Evolutionary conservation across 148 eudicot genomes (phyloP), one percentile per base, ranked within the genome.

Genomic region (Pharnaceum exiguum): DNA sequence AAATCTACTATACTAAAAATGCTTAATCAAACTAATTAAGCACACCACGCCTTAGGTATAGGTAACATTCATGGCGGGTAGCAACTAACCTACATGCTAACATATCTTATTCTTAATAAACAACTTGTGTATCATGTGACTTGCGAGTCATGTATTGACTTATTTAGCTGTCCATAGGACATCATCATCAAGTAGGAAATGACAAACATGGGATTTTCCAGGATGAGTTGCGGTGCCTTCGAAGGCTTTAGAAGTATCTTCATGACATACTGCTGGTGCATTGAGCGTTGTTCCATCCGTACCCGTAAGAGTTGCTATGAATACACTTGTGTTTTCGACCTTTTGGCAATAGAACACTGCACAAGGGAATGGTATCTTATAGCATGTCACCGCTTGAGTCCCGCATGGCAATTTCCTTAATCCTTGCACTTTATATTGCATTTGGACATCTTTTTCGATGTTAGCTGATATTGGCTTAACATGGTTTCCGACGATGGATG

Each of bases 11-110:
- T 45, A 2, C 15, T 45, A n/a, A n/a, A n/a, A n/a, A n/a, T n/a
- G n/a, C n/a, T n/a, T n/a, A n/a, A n/a, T n/a, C 23, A 3, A 22
- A 21, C 25, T 30, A 45, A 30, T 21, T 2, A 30, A 10, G n/a
- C 46, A 58, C 62, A 19, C 62, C 62, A 30, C 7, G 51, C 63
- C 43, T 23, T 46, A 59, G 16, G 15, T 29, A 7, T 32, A 45
- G 0, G 43, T 43, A n/a, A 29, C 10, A n/a, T 13, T 22, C 27
- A 21, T 15, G 46, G 47, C 60, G 28, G 60, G 48, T 40, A 39
- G 44, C 53, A 6, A 31, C 22, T 47, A 8, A 28, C 21, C 45
- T 46, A 46, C 5, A 31, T 23, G 6, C 44, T 32, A 60, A 16
- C 28, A 59, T n/a, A 15, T n/a, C n/a, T n/a, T n/a, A n/a, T n/a